A percentile compares a stretch with the other conserved stretches of the same genome.
phyloP scores from a whole-genome alignment of 208 protist species.

The Trypanosomatidae sp. region DNA sequence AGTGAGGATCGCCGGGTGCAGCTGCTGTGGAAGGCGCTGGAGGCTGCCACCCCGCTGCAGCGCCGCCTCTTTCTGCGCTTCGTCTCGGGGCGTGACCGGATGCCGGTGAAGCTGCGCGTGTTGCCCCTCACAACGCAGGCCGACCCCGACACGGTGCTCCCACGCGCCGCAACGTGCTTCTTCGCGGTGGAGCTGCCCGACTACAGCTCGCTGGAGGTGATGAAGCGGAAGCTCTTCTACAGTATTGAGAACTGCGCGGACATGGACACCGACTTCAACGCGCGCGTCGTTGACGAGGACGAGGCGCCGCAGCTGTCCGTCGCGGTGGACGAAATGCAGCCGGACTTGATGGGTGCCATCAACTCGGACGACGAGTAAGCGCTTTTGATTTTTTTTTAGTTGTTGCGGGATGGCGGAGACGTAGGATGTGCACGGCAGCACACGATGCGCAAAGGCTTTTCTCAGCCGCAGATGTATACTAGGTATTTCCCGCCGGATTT shows the following conservation, averaged over 20 bases:
- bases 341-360: not conserved
- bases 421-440: too few relatives aligned
- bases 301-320: constrained; percentile 80
- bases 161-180: constrained; percentile 96
- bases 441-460: too few relatives aligned
- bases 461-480: too few relatives aligned
- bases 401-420: too few relatives aligned
- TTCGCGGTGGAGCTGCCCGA: constrained; percentile 95
- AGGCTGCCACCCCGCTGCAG: constrained; percentile 79
- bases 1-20: constrained; percentile 86
- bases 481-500: too few relatives aligned
- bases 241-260: constrained; percentile 95
- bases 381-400: too few relatives aligned
- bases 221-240: constrained; percentile 94
- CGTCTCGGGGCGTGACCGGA: constrained; percentile 87
- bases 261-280: constrained; percentile 95
- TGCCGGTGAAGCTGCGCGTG: constrained; percentile 87
- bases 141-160: constrained; percentile 87
- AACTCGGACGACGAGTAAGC: too few relatives aligned
- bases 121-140: constrained; percentile 68
- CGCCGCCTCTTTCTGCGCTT: constrained; percentile 92
- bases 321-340: constrained; percentile 43
- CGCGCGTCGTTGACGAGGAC: constrained; percentile 72
- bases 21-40: constrained; percentile 91
- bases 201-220: constrained; percentile 93